A percentile compares a stretch with the other conserved stretches of the same genome.
These are phyloP conservation scores for Rubroboletus pulcherrimus DNA, from an alignment of 768 basidiomycete genomes.

Conservation along the genomic window DNA sequence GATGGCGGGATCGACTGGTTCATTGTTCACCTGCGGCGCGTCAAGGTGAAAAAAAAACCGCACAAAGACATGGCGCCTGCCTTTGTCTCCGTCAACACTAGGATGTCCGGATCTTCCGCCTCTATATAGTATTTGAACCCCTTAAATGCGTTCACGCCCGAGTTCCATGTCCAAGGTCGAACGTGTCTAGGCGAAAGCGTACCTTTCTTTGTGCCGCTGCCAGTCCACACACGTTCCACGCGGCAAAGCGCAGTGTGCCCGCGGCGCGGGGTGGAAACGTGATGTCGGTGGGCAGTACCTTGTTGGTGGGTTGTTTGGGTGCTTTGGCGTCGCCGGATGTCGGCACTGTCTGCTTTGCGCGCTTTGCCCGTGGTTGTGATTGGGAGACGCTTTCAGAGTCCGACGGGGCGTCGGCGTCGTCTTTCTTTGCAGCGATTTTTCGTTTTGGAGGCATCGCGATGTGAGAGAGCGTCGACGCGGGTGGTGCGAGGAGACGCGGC, in stretches of 20 bases:
- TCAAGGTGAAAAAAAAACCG: slow-evolving; percentile 3
- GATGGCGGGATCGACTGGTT: slow-evolving; percentile 56
- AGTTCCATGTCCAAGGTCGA: too few relatives aligned
- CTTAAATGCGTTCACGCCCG: slow-evolving; percentile 31
- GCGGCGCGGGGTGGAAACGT: slow-evolving; percentile 47
- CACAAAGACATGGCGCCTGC: slow-evolving; percentile 27
- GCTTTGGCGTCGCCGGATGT: slow-evolving; percentile 17
- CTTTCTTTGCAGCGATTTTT: slow-evolving; percentile 31
- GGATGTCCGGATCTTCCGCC: slow-evolving; percentile 81
- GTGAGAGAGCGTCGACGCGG: background rate
- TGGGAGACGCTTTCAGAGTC: slow-evolving; percentile 26
- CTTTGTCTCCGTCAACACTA: slow-evolving; percentile 86
- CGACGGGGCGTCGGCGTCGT: slow-evolving; percentile 31
- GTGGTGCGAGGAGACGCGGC: background rate
- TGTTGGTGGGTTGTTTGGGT: slow-evolving; percentile 68
- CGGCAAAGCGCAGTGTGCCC: slow-evolving; percentile 52
- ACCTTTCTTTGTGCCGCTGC: slow-evolving; percentile 79
- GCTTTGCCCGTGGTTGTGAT: slow-evolving; percentile 24
- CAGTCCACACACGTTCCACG: slow-evolving; percentile 82
- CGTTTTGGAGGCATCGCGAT: slow-evolving; percentile 31
- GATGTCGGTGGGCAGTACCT: slow-evolving; percentile 61
- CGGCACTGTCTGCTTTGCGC: slow-evolving; percentile 23
- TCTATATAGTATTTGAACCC: slow-evolving; percentile 81
- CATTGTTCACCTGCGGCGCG: slow-evolving; percentile 59
- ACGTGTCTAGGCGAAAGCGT: background rate